These are phyloP conservation scores for Phytophthora quininea DNA, from an alignment of 352 stramenopile genomes.

Conservation along the genomic window DNA sequence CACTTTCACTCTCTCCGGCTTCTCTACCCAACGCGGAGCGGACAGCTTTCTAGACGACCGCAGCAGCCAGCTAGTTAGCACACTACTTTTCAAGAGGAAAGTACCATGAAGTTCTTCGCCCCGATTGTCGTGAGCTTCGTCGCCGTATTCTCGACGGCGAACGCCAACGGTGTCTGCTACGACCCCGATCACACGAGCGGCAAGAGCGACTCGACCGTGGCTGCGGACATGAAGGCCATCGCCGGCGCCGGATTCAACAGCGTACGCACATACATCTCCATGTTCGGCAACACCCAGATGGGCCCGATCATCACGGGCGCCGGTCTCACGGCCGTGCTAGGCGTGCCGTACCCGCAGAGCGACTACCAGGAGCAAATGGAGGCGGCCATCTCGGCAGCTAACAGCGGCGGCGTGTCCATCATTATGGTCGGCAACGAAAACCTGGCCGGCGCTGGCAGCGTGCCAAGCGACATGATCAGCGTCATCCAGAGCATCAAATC, in stretches of 20 bases:
- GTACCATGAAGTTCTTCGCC: slow-evolving; percentile 47
- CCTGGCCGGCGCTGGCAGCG: slow-evolving; percentile 32
- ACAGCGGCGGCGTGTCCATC: slow-evolving; percentile 48
- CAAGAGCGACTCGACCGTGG: slow-evolving; percentile 44
- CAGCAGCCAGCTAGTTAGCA: not conserved
- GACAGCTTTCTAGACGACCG: slow-evolving; percentile 1
- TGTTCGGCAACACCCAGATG: slow-evolving; percentile 59
- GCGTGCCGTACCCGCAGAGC: slow-evolving; percentile 53
- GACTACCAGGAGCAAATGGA: slow-evolving; percentile 52
- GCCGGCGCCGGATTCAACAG: slow-evolving; percentile 56
- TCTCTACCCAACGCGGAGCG: slow-evolving; percentile 13
- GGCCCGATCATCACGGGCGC: slow-evolving; percentile 52
- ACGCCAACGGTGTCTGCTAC: slow-evolving; percentile 75
- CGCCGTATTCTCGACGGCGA: slow-evolving; percentile 43
- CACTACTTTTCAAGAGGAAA: slow-evolving; percentile 36
- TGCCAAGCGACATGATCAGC: slow-evolving; percentile 50
- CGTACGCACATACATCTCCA: slow-evolving; percentile 74
- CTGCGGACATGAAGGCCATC: slow-evolving; percentile 57
- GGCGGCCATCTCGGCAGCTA: slow-evolving; percentile 47
- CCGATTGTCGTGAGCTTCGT: slow-evolving; percentile 39
- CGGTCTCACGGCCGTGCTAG: slow-evolving; percentile 52
- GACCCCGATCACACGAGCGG: slow-evolving; percentile 58
- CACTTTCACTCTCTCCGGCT: slow-evolving; percentile 35
- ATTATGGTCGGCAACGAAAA: slow-evolving; percentile 83
- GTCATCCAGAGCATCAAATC: slow-evolving; percentile 61